Evolutionary conservation across 176 grass and related monocot species (phyloP).

Genomic region (Oryza punctata): DNA sequence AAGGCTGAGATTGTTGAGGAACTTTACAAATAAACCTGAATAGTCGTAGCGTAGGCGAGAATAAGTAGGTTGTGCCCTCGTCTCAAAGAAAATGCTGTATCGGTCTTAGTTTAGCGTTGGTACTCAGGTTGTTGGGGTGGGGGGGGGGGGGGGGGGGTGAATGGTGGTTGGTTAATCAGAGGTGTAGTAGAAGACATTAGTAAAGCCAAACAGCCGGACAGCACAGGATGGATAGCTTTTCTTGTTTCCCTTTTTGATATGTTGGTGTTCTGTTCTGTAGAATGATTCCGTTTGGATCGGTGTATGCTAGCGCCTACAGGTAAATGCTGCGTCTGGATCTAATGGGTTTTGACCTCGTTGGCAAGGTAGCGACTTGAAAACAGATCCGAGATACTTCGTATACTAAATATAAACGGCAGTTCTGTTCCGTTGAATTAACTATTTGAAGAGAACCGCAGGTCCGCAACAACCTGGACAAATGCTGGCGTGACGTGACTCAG

Average conservation of each 20-base stretch:
- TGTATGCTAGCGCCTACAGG: too few relatives aligned
- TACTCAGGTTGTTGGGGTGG: constrained; percentile 10
- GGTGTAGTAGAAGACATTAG: background rate
- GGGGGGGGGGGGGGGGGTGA: too few relatives aligned
- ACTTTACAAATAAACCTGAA: constrained; percentile 35
- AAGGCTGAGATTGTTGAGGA: background rate
- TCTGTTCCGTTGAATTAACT: background rate
- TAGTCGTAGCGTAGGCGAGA: constrained; percentile 39
- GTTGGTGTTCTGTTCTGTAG: background rate
- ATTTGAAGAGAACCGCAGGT: background rate
- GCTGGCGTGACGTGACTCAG: background rate
- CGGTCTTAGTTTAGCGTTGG: constrained; percentile 15
- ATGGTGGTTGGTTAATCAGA: constrained; percentile 23
- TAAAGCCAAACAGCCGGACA: background rate
- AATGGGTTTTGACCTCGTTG: too few relatives aligned
- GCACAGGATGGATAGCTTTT: constrained; percentile 24
- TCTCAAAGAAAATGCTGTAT: constrained; percentile 32
- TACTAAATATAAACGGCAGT: background rate
- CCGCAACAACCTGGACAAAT: background rate
- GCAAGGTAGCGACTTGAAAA: background rate
- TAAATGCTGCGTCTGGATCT: too few relatives aligned
- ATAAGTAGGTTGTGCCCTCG: constrained; percentile 36
- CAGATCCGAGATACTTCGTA: background rate
- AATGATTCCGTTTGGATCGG: background rate
- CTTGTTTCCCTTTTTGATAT: background rate